Evolutionary conservation across 768 basidiomycete species (phyloP).

Genomic region (Pulveroboletus sp.): DNA sequence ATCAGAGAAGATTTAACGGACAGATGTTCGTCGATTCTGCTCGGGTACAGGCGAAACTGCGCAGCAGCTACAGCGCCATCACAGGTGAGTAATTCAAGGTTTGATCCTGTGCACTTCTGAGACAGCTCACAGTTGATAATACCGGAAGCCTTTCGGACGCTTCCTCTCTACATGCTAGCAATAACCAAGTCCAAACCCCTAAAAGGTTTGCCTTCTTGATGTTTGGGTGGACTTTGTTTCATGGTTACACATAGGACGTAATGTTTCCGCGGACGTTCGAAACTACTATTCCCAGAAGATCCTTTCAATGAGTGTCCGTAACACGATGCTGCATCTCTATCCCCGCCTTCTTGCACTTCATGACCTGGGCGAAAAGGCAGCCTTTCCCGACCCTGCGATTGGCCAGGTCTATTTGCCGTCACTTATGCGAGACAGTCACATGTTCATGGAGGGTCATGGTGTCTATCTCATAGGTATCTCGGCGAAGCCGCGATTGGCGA

Average conservation of each 20-base stretch:
- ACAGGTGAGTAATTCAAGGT: slow-evolving; percentile 51
- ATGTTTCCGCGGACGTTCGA: slow-evolving; percentile 91
- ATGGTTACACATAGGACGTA: slow-evolving; percentile 50
- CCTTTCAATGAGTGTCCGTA: slow-evolving; percentile 62
- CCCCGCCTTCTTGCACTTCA: slow-evolving; percentile 87
- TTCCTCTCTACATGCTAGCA: slow-evolving; percentile 77
- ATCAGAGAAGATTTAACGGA: slow-evolving; percentile 85
- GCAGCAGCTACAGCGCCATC: slow-evolving; percentile 70
- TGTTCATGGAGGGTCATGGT: slow-evolving; percentile 85
- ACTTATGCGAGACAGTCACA: slow-evolving; percentile 76
- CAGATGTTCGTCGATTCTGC: slow-evolving; percentile 70
- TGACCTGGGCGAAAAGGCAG: slow-evolving; percentile 66
- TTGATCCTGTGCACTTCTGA: slow-evolving; percentile 4
- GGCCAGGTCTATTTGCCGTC: slow-evolving; percentile 65
- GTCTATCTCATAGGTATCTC: slow-evolving; percentile 85
- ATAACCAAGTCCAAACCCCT: slow-evolving; percentile 87
- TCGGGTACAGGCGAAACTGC: slow-evolving; percentile 87
- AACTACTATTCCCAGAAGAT: slow-evolving; percentile 80
- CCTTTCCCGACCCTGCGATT: slow-evolving; percentile 56
- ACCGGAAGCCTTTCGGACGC: slow-evolving; percentile 85
- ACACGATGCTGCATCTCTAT: slow-evolving; percentile 76
- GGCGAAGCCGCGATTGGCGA: slow-evolving; percentile 10
- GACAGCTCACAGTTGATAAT: slow-evolving; percentile 67
- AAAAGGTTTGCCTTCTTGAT: slow-evolving; percentile 59
- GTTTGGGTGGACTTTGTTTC: slow-evolving; percentile 2